Conservation (phyloP, 1,139 yeast genomes). For the Blastobotrys illinoisensis region DNA sequence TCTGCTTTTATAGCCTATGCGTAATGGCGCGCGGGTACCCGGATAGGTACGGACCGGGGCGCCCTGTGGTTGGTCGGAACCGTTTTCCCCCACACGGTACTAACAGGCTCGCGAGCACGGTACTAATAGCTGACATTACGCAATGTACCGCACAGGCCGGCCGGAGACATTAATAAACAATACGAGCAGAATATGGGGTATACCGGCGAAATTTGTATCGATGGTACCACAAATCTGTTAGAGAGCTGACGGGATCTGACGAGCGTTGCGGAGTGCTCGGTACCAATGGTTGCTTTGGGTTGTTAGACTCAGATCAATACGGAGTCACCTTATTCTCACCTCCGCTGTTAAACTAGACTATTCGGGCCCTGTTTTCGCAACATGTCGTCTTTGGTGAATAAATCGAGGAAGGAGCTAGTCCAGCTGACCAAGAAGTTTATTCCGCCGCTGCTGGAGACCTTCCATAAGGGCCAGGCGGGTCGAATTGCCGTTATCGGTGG, state of each 20-base stretch:
- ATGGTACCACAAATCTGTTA: too few relatives aligned
- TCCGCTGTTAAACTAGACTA: not conserved
- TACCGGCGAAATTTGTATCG: too few relatives aligned
- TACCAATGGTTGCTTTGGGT: not conserved
- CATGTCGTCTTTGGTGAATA: slow-evolving; percentile 1
- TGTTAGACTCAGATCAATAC: not conserved
- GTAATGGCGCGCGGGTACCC: not conserved
- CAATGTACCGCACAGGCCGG: not conserved
- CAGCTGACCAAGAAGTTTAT: slow-evolving; percentile 45
- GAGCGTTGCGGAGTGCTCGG: not conserved
- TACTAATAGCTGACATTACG: not conserved
- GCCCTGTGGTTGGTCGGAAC: not conserved
- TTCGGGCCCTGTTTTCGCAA: not conserved
- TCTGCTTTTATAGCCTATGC: not conserved
- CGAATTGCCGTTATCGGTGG: slow-evolving; percentile 87
- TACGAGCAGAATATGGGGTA: too few relatives aligned
- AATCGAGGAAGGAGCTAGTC: slow-evolving; percentile 15
- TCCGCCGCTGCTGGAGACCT: slow-evolving; percentile 68
- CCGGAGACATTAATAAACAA: too few relatives aligned
- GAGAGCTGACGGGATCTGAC: not conserved
- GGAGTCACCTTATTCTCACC: not conserved
- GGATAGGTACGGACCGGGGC: not conserved
- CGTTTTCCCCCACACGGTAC: not conserved
- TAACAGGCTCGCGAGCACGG: not conserved
- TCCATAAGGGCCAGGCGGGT: slow-evolving; percentile 94